These are phyloP conservation scores for Mortierella sp. DNA, from an alignment of 371 early-diverging fungal species.

Conservation along the genomic window DNA sequence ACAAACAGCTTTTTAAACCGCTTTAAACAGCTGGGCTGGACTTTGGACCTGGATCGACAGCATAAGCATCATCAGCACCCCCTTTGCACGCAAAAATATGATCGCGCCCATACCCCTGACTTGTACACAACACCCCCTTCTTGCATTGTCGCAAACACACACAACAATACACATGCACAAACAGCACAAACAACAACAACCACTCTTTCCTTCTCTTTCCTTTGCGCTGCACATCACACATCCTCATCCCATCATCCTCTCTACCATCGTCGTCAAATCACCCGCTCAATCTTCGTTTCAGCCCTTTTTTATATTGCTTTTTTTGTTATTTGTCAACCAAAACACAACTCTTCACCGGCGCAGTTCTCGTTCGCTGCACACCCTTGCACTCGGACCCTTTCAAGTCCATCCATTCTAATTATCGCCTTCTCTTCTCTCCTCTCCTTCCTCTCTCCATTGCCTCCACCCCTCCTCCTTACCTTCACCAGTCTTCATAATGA, in stretches of 20 bases:
- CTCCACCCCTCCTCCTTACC: not conserved
- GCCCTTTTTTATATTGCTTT: not conserved
- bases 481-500: conserved; percentile 22
- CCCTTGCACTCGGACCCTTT: conserved; percentile 15
- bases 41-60: not conserved
- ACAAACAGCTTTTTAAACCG: too few relatives aligned
- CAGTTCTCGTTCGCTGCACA: not conserved
- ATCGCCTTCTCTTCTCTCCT: not conserved
- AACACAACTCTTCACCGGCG: not conserved
- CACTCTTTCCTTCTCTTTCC: not conserved
- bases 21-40: not conserved
- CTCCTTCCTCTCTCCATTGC: not conserved
- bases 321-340: not conserved
- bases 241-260: not conserved
- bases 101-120: not conserved
- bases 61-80: not conserved
- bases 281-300: conserved; percentile 9
- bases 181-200: not conserved
- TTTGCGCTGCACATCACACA: not conserved
- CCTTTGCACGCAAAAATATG: not conserved
- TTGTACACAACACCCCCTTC: not conserved
- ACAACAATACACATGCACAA: not conserved
- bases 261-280: not conserved
- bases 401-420: conserved; percentile 3
- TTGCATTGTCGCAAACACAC: not conserved